Evolutionary conservation across 176 grass and related monocot genomes (phyloP), one percentile per base, ranked within the genome.

Genomic region (Cymbopogon citratus): DNA sequence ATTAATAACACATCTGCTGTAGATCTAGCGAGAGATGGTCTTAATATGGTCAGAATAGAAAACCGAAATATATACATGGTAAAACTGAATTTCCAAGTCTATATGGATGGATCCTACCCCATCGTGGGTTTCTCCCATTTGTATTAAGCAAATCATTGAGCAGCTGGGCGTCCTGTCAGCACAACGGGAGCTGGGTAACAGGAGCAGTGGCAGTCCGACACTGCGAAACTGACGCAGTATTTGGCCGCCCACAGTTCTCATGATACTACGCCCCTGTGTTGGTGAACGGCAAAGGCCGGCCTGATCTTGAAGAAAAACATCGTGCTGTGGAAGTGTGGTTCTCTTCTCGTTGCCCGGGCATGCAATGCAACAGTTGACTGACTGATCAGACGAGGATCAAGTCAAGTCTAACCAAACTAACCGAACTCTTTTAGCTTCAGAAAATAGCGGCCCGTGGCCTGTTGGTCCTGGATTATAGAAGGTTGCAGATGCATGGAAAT

Each of bases 391-490:
- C 43, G 26, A 48, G 46, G 78, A 82, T 66, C 45, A 33, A 27
- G 35, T 72, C 76, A 84, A 81, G 61, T 80, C 81, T 60, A 76
- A 16, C 39, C 16, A 86, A 27, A 69, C 48, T 34, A 44, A 24
- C 8, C n/a, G 39, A 65, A 33, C 3, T 59, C 21, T 59, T 79
- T 23, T 0, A 11, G 16, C 5, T 1, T 18, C 48, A 51, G 48
- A 51, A 51, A 51, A 19, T 51, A 49, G 46, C 5, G 14, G 46
- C 46, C 46, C 4, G 4, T 46, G 46, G 46, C 4, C 16, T 7
- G 25, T 28, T 8, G 35, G 51, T 59, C 25, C 77, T 57, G 31
- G 31, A 65, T 41, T n/a, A 15, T 71, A 43, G 35, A 12, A 66
- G 21, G 12, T 28, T 76, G 19, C 25, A 35, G 3, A 33, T 66